Evolutionary conservation across 306 rosid genomes (phyloP).

Genomic region (Nissolia schottii): DNA sequence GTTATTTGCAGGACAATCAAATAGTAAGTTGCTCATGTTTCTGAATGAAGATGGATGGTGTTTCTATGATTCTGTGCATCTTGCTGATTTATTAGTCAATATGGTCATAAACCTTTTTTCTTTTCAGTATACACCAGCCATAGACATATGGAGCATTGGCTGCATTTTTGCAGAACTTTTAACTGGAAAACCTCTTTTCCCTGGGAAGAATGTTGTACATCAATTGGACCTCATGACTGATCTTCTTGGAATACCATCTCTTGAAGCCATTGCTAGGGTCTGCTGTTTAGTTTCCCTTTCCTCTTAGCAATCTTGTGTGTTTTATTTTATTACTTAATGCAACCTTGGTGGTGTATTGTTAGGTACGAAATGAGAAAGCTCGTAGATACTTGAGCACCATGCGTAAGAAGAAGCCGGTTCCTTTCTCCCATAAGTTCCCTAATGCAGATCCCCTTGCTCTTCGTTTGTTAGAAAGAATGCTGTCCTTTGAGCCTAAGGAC

Average conservation of each 20-base stretch:
- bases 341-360: slow-evolving; percentile 14
- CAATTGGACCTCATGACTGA: slow-evolving; percentile 98
- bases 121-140: slow-evolving; percentile 95
- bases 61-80: not conserved
- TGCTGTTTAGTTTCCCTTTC: slow-evolving; percentile 26
- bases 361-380: slow-evolving; percentile 98
- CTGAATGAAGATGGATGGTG: slow-evolving; percentile 6
- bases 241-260: slow-evolving; percentile 87
- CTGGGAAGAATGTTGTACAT: slow-evolving; percentile 98
- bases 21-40: slow-evolving; percentile 7
- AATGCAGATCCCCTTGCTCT: slow-evolving; percentile 97
- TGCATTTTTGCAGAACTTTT: slow-evolving; percentile 97
- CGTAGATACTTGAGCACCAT: slow-evolving; percentile 93
- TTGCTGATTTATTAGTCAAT: slow-evolving; percentile 5
- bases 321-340: slow-evolving; percentile 17
- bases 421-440: slow-evolving; percentile 89
- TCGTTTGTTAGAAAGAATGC: slow-evolving; percentile 87
- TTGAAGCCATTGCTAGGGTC: slow-evolving; percentile 91
- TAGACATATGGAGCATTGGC: slow-evolving; percentile 99
- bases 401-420: slow-evolving; percentile 87
- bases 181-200: slow-evolving; percentile 98
- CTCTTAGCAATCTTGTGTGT: slow-evolving; percentile 1
- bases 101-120: not conserved
- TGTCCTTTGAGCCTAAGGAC: slow-evolving; percentile 95
- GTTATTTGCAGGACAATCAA: not conserved